Conservation (phyloP, 306 rosid genomes). For the Vigna radiata region DNA sequence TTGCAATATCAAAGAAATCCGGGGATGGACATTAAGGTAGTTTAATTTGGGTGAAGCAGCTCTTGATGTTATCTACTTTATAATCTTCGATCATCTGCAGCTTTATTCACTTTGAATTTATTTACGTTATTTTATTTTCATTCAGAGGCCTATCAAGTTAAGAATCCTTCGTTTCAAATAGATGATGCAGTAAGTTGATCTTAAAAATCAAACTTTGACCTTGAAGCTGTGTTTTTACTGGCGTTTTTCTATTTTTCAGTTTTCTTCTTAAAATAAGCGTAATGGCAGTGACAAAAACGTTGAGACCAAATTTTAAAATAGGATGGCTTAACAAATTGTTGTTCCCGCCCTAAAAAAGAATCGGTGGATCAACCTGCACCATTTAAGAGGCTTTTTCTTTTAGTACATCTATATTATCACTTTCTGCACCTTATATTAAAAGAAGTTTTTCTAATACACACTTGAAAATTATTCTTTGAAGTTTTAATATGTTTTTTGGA, state of each 20-base stretch:
- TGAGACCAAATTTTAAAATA: not conserved
- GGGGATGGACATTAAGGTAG: slow-evolving; percentile 33
- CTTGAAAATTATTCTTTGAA: no score
- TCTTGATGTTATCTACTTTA: slow-evolving; percentile 6
- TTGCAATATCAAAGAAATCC: slow-evolving; percentile 76
- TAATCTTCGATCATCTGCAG: slow-evolving; percentile 36
- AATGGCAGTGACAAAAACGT: not conserved
- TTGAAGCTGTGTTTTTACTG: not conserved
- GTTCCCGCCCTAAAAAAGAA: no score
- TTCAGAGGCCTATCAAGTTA: slow-evolving; percentile 19
- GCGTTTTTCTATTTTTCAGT: not conserved
- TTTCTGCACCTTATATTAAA: no score
- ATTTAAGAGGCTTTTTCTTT: no score
- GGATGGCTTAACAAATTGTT: no score
- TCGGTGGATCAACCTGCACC: no score
- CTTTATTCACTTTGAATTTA: slow-evolving; percentile 6
- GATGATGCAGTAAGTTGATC: not conserved
- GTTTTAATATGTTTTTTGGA: no score
- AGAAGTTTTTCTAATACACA: no score
- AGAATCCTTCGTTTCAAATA: not conserved
- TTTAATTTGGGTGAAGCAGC: slow-evolving; percentile 13
- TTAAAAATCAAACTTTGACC: not conserved
- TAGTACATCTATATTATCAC: no score
- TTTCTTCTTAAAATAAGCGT: not conserved
- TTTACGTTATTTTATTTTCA: not conserved